phyloP scores from a whole-genome alignment of 345 rosid species.

The Cardamine resedifolia region DNA sequence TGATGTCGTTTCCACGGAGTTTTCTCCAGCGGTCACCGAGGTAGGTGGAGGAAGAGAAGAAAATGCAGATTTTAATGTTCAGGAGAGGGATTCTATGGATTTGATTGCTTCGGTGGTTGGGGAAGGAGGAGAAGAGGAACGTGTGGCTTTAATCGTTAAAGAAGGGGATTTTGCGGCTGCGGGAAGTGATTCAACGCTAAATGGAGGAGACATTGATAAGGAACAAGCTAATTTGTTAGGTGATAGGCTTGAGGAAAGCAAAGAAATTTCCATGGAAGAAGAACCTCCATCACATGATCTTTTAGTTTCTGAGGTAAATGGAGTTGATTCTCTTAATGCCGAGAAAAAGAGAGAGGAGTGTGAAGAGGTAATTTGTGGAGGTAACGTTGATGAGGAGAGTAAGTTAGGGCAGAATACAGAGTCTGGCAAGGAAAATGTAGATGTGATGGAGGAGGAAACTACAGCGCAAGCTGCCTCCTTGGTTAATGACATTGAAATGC shows the following conservation, averaged over 20 bases:
- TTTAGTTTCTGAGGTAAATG: conserved; percentile 14
- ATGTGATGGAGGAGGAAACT: conserved; percentile 32
- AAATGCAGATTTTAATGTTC: conserved; percentile 13
- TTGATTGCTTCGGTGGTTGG: conserved; percentile 3
- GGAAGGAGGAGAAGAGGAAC: conserved; percentile 29
- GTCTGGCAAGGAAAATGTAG: conserved; percentile 1
- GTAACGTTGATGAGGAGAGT: conserved; percentile 19
- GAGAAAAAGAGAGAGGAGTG: conserved; percentile 24
- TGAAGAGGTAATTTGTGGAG: conserved; percentile 1
- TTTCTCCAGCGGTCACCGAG: conserved; percentile 9
- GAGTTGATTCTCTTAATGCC: background rate
- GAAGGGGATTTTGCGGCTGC: conserved; percentile 26
- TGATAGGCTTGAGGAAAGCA: conserved; percentile 16
- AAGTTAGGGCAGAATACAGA: conserved; percentile 14
- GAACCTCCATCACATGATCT: background rate
- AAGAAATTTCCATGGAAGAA: conserved; percentile 23
- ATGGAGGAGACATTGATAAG: background rate
- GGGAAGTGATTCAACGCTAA: conserved; percentile 18
- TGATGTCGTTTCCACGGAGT: conserved; percentile 10
- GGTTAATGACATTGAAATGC: conserved; percentile 35
- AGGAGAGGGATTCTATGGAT: conserved; percentile 26
- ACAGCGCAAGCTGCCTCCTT: conserved; percentile 19
- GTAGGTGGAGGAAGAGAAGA: conserved; percentile 34
- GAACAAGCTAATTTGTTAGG: background rate
- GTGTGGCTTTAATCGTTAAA: conserved; percentile 12